Evolutionary conservation across 2,329 filamentous ascomycete genomes (phyloP).

Genomic region (Pseudocercospora pini-densiflorae): DNA sequence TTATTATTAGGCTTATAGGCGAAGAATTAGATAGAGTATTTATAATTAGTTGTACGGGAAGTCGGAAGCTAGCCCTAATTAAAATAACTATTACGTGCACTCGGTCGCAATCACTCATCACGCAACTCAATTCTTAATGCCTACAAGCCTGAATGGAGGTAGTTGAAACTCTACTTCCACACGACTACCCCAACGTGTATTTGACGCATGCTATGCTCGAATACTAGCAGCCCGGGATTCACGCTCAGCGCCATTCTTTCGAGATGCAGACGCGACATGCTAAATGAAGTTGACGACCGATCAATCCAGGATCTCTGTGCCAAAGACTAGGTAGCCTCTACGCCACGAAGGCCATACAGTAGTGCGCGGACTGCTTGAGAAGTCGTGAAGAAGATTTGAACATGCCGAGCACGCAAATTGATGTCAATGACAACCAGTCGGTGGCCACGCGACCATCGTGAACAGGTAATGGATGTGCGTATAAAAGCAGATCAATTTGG

Average conservation of each 20-base stretch:
- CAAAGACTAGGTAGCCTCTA: not conserved
- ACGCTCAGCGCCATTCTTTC: slow-evolving; percentile 33
- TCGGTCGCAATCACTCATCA: no score
- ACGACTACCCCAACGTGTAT: slow-evolving; percentile 18
- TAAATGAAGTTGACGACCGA: no score
- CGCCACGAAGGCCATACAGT: not conserved
- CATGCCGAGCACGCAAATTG: not conserved
- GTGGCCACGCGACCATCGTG: not conserved
- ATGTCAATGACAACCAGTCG: not conserved
- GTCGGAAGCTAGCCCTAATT: no score
- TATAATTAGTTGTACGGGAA: no score
- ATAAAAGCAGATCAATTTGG: not conserved
- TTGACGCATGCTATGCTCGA: not conserved
- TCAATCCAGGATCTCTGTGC: not conserved
- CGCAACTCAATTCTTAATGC: no score
- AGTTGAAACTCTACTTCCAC: no score
- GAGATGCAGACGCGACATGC: slow-evolving; percentile 17
- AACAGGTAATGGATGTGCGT: not conserved
- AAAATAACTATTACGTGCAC: no score
- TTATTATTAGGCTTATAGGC: no score
- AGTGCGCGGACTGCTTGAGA: not conserved
- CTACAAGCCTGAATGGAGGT: no score
- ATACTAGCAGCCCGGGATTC: no score
- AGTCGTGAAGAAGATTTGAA: not conserved
- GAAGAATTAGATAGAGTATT: no score